A percentile compares a stretch with the other conserved stretches of the same genome.
Conservation (phyloP, 2,329 filamentous ascomycete species). For the Hymenoscyphus infarciens region DNA sequence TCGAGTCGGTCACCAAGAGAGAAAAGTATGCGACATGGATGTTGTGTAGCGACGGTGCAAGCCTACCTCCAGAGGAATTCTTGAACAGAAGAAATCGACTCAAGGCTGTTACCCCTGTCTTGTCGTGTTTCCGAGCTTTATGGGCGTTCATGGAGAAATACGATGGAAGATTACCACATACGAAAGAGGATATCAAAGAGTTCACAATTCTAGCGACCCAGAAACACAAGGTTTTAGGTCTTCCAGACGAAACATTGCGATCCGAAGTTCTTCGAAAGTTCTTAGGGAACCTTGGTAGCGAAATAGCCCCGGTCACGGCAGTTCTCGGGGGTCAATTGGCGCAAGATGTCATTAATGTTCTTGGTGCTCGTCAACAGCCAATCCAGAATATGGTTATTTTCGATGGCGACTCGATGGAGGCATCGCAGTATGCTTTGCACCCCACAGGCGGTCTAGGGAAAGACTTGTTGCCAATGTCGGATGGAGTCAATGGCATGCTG, state of each 20-base stretch:
- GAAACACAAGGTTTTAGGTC: conserved; percentile 70
- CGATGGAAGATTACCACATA: conserved; percentile 45
- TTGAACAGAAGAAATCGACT: conserved; percentile 64
- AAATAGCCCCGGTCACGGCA: conserved; percentile 82
- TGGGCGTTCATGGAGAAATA: conserved; percentile 76
- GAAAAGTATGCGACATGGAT: conserved; percentile 87
- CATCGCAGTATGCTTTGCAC: conserved; percentile 77
- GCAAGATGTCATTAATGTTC: conserved; percentile 95
- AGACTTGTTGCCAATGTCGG: conserved; percentile 40
- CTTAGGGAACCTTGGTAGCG: conserved; percentile 78
- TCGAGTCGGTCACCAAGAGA: conserved; percentile 86
- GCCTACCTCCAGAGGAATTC: conserved; percentile 63
- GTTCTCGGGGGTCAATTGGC: conserved; percentile 87
- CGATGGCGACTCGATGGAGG: conserved; percentile 77
- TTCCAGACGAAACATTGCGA: conserved; percentile 64
- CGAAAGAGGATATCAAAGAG: conserved; percentile 62
- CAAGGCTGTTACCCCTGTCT: conserved; percentile 73
- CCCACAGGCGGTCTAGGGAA: conserved; percentile 54
- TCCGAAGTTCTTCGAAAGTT: conserved; percentile 78
- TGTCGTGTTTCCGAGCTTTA: conserved; percentile 82
- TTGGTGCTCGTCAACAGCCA: conserved; percentile 86
- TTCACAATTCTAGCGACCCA: conserved; percentile 78
- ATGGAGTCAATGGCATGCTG: conserved; percentile 21
- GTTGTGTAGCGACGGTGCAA: conserved; percentile 74
- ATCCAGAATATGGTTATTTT: conserved; percentile 94